A percentile compares a stretch with the other conserved stretches of the same genome.
These are phyloP conservation scores for Solanum lignicaule DNA, from an alignment of 257 asterid genomes.

Conservation along the genomic window DNA sequence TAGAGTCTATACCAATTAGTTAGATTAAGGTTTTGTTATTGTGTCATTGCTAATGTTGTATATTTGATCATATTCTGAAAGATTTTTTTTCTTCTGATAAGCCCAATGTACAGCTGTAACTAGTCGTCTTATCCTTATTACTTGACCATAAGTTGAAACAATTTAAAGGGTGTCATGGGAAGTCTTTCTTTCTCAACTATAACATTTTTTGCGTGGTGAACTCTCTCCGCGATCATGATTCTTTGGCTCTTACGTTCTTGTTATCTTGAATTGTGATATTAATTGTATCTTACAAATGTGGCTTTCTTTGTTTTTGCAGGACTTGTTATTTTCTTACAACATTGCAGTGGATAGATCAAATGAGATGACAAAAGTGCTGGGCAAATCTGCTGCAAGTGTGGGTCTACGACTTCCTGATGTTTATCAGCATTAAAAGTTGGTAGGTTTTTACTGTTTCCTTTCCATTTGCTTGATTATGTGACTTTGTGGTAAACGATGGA, in stretches of 20 bases:
- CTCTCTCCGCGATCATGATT: background rate
- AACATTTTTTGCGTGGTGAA: background rate
- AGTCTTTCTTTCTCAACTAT: background rate
- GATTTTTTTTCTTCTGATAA: background rate
- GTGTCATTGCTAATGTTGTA: background rate
- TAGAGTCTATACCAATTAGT: background rate
- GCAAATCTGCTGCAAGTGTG: constrained; percentile 91
- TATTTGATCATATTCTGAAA: background rate
- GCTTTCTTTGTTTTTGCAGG: constrained; percentile 24
- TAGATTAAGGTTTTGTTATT: background rate
- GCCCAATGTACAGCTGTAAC: background rate
- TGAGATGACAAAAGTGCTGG: constrained; percentile 62
- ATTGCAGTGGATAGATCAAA: constrained; percentile 79
- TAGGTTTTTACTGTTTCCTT: background rate
- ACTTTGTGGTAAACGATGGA: background rate
- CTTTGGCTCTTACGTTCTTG: background rate
- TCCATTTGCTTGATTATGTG: background rate
- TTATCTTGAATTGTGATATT: background rate
- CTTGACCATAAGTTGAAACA: background rate
- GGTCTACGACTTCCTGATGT: constrained; percentile 82
- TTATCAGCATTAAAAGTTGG: constrained; percentile 44
- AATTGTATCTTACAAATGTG: background rate
- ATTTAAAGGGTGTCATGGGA: background rate
- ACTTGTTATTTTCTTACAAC: constrained; percentile 73
- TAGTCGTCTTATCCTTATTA: background rate